phyloP scores from a whole-genome alignment of 164 flowering plant genomes.

The Cinnamomum chago region DNA sequence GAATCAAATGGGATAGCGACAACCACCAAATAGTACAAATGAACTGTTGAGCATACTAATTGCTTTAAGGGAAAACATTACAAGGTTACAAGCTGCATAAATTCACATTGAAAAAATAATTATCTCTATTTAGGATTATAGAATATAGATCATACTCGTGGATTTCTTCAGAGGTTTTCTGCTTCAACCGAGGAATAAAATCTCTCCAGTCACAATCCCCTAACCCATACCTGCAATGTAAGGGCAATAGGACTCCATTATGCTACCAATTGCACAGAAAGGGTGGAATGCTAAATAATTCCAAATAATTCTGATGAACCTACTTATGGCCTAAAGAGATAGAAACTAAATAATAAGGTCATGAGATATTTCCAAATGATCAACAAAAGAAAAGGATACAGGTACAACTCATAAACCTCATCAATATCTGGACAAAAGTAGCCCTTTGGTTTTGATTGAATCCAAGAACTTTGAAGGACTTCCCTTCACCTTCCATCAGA shows the following conservation, averaged over 20 bases:
- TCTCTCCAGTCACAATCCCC: constrained; percentile 90
- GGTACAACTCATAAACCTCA: constrained; percentile 56
- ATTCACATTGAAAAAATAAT: neutral
- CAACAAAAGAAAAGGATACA: neutral
- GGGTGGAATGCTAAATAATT: too few relatives aligned
- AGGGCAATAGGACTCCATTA: neutral
- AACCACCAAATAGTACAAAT: neutral
- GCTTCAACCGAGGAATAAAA: constrained; percentile 75
- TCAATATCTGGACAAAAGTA: constrained; percentile 78
- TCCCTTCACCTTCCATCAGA: constrained; percentile 98
- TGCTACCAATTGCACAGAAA: neutral
- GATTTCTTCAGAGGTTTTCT: constrained; percentile 82
- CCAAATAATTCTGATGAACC: neutral
- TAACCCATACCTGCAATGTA: constrained; percentile 65
- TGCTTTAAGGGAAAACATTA: too few relatives aligned
- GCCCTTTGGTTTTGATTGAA: constrained; percentile 91
- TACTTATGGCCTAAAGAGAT: neutral
- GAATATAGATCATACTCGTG: constrained; percentile 41
- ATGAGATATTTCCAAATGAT: neutral
- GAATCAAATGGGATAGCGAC: too few relatives aligned
- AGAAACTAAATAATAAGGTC: neutral
- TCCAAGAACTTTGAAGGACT: constrained; percentile 78
- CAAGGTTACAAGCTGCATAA: neutral
- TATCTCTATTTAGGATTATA: neutral
- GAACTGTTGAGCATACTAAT: too few relatives aligned